Conservation (phyloP, 495 filamentous ascomycete species). For the Penicillium riverlandense region DNA sequence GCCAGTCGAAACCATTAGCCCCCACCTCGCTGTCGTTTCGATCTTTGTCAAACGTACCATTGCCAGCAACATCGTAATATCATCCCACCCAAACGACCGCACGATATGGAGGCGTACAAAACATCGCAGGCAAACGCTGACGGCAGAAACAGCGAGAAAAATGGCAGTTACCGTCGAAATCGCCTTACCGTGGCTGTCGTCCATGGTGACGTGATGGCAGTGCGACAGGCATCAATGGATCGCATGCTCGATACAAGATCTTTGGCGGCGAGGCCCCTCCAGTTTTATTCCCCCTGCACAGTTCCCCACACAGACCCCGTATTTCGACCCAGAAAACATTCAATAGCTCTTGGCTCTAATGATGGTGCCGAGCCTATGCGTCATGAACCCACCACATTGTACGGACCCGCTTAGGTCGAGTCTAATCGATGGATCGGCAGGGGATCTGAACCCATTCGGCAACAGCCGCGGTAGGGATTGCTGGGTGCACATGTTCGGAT, state of each 20-base stretch:
- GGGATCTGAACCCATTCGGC: neutral
- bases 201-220: conserved; percentile 7
- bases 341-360: conserved; percentile 5
- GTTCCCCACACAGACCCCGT: conserved; percentile 8
- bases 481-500: neutral
- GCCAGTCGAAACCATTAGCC: neutral
- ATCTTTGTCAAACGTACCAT: conserved; percentile 15
- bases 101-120: conserved; percentile 26
- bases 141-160: conserved; percentile 20
- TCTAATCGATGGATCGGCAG: neutral
- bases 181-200: conserved; percentile 15
- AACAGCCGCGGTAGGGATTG: neutral
- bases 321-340: conserved; percentile 2
- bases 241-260: neutral
- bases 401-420: neutral
- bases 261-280: neutral
- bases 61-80: conserved; percentile 21
- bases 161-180: conserved; percentile 24
- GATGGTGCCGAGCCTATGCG: neutral
- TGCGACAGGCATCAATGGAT: neutral
- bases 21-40: no score
- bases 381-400: neutral
- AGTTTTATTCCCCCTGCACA: conserved; percentile 7
- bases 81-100: conserved; percentile 26
- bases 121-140: conserved; percentile 18